A percentile compares a stretch with the other conserved stretches of the same genome.
These are phyloP conservation scores for Populus alba DNA, from an alignment of 345 rosid species.

Conservation along the genomic window DNA sequence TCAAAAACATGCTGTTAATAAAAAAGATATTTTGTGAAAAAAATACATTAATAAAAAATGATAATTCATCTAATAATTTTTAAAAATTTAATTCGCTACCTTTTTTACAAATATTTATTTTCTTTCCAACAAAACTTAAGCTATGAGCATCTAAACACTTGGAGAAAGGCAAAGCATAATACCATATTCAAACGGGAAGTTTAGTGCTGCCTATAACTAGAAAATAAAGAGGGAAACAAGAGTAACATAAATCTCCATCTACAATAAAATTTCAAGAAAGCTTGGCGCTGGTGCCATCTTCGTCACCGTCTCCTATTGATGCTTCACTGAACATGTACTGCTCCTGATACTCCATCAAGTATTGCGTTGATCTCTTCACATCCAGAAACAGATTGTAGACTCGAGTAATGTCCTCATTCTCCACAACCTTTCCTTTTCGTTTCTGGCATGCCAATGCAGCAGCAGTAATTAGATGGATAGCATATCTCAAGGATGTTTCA, in stretches of 20 bases:
- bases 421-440: constrained; percentile 71
- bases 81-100: too few species aligned
- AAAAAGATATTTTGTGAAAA: too few species aligned
- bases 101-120: too few species aligned
- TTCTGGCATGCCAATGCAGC: constrained; percentile 81
- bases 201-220: not conserved
- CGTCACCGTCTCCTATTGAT: constrained; percentile 35
- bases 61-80: too few species aligned
- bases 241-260: not conserved
- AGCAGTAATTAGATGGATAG: constrained; percentile 80
- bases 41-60: too few species aligned
- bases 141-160: not conserved
- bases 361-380: constrained; percentile 90
- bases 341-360: constrained; percentile 78
- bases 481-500: constrained; percentile 87
- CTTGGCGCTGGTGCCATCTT: constrained; percentile 53
- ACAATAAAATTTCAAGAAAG: constrained; percentile 20
- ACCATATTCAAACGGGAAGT: not conserved
- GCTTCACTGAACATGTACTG: constrained; percentile 87
- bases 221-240: not conserved
- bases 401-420: constrained; percentile 66
- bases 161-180: not conserved
- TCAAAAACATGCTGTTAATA: too few species aligned
- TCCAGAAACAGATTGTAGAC: constrained; percentile 81
- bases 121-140: too few species aligned